Evolutionary conservation across 805 yeast species (phyloP).

Genomic region (Metschnikowia proteae): DNA sequence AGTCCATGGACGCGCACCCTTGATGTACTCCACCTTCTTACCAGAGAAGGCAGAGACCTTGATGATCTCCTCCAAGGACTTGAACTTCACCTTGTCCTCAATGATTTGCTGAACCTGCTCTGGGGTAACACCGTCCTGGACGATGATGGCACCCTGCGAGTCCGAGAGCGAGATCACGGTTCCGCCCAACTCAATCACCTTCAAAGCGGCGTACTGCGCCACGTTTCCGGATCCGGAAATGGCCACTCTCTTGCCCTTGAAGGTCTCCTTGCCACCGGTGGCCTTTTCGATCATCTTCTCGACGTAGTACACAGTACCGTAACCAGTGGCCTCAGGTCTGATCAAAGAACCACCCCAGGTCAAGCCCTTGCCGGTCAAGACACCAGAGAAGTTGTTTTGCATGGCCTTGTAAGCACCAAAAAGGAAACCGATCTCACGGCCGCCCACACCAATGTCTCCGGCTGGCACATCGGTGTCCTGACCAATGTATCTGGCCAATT

Average conservation of each 20-base stretch:
- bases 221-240: constrained; percentile 98
- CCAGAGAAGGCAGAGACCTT: constrained; percentile 56
- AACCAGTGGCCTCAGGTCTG: constrained; percentile 99
- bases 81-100: constrained; percentile 76
- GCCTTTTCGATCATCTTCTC: constrained; percentile 97
- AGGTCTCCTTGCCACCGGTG: constrained; percentile 80
- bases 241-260: constrained; percentile 91
- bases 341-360: constrained; percentile 99
- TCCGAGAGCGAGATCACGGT: constrained; percentile 91
- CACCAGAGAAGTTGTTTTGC: constrained; percentile 95
- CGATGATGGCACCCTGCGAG: constrained; percentile 85
- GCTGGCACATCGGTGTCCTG: constrained; percentile 98
- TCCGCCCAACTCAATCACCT: constrained; percentile 96
- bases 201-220: constrained; percentile 98
- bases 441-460: constrained; percentile 99
- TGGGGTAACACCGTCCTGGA: constrained; percentile 75
- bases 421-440: constrained; percentile 89
- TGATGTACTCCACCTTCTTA: constrained; percentile 68
- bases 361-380: constrained; percentile 95
- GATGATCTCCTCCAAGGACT: constrained; percentile 66
- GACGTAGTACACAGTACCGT: constrained; percentile 94
- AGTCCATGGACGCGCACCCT: constrained; percentile 96
- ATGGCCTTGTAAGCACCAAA: constrained; percentile 94
- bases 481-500: constrained; percentile 93
- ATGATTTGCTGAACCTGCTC: constrained; percentile 74